phyloP scores from a whole-genome alignment of 257 asterid species.

The Solanum peruvianum region DNA sequence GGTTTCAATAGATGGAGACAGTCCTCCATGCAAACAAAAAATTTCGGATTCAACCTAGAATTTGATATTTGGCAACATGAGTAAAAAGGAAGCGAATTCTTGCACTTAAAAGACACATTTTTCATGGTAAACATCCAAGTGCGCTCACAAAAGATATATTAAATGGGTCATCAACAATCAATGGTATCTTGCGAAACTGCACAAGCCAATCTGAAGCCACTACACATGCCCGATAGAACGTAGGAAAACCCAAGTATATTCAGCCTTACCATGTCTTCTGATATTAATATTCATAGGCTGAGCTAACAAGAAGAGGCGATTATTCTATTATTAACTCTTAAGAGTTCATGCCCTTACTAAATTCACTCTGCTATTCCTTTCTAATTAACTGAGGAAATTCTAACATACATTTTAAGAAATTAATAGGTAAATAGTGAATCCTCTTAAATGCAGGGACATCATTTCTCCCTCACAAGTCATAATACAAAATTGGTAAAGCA shows the following conservation, averaged over 20 bases:
- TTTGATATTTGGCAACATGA: not conserved
- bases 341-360: not conserved
- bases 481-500: not conserved
- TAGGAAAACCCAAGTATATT: not conserved
- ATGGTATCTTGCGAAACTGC: not conserved
- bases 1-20: slow-evolving; percentile 91
- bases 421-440: not conserved
- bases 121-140: not conserved
- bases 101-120: not conserved
- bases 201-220: not conserved
- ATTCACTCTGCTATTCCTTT: not conserved
- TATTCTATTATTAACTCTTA: not conserved
- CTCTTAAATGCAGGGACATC: not conserved
- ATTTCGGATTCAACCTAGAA: slow-evolving; percentile 92
- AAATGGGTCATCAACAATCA: not conserved
- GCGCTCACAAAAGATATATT: not conserved
- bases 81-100: not conserved
- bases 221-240: not conserved
- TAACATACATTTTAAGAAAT: not conserved
- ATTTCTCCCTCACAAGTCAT: not conserved
- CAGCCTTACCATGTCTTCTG: not conserved
- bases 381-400: not conserved
- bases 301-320: not conserved
- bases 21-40: slow-evolving; percentile 90
- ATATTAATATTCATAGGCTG: not conserved